Evolutionary conservation across 2,329 filamentous ascomycete genomes (phyloP).

Genomic region (Aspergillus sojae): DNA sequence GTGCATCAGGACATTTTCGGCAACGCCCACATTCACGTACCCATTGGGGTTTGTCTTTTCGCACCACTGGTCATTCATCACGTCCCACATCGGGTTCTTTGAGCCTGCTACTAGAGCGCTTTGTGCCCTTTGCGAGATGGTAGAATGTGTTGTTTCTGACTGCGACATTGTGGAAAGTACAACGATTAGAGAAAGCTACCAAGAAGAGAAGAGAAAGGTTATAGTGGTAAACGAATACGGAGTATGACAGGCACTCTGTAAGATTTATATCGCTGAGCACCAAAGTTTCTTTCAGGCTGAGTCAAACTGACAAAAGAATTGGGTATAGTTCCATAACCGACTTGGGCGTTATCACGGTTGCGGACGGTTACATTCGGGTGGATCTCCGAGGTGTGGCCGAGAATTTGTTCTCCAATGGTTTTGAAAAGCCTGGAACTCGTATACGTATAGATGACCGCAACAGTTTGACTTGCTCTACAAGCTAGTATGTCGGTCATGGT

Average conservation of each 20-base stretch:
- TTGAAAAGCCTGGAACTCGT: background rate
- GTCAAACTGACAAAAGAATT: no score
- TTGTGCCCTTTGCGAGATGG: conserved; percentile 21
- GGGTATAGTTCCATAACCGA: background rate
- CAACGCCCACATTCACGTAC: conserved; percentile 55
- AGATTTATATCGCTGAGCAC: background rate
- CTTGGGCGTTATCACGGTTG: background rate
- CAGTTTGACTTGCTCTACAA: background rate
- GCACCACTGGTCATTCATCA: conserved; percentile 51
- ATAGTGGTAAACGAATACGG: background rate
- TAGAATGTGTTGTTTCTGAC: background rate
- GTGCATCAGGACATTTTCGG: conserved; percentile 59
- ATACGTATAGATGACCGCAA: background rate
- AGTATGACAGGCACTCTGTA: no score
- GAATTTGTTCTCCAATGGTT: background rate
- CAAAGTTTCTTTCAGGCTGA: background rate
- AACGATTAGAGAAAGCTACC: background rate
- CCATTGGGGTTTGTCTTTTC: conserved; percentile 41
- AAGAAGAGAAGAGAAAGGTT: background rate
- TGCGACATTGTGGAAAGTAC: background rate
- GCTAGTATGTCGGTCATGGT: background rate
- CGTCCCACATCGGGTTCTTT: conserved; percentile 43
- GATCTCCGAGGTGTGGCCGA: background rate
- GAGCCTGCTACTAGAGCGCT: conserved; percentile 12
- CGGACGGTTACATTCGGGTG: background rate